Conservation (phyloP, 768 basidiomycete genomes). For the Pisolithus microcarpus region DNA sequence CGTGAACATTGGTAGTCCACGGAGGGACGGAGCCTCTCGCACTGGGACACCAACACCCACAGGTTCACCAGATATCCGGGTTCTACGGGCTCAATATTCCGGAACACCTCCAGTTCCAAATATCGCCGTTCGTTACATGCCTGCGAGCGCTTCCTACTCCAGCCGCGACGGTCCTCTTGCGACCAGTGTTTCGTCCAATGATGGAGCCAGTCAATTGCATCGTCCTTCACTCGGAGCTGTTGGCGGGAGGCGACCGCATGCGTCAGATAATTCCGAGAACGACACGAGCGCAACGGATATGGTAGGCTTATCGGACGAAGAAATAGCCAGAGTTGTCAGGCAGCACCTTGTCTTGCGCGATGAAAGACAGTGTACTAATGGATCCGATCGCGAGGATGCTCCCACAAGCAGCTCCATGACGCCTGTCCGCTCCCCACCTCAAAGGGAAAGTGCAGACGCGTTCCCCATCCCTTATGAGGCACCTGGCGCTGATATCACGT, state of each 20-base stretch:
- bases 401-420: conserved; percentile 19
- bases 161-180: conserved; percentile 9
- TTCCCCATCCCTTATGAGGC: conserved; percentile 89
- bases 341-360: conserved; percentile 75
- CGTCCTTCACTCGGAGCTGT: conserved; percentile 21
- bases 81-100: conserved; percentile 60
- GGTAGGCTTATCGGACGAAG: conserved; percentile 68
- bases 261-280: conserved; percentile 10
- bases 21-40: conserved; percentile 8
- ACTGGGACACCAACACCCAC: conserved; percentile 28
- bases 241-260: too few relatives aligned
- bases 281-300: conserved; percentile 31
- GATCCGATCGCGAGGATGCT: conserved; percentile 22
- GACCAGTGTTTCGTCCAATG: conserved; percentile 4
- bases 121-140: conserved; percentile 53
- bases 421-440: conserved; percentile 20
- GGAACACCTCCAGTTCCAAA: conserved; percentile 46
- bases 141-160: conserved; percentile 22
- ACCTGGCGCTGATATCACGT: conserved; percentile 90
- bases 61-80: conserved; percentile 60
- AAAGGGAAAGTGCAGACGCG: conserved; percentile 50
- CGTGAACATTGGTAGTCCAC: conserved; percentile 39
- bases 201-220: conserved; percentile 25
- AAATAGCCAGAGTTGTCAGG: conserved; percentile 75
- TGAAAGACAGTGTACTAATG: conserved; percentile 33